Conservation (phyloP, 1,284 basidiomycete species). For the Cutaneotrichosporon daszewskae region DNA sequence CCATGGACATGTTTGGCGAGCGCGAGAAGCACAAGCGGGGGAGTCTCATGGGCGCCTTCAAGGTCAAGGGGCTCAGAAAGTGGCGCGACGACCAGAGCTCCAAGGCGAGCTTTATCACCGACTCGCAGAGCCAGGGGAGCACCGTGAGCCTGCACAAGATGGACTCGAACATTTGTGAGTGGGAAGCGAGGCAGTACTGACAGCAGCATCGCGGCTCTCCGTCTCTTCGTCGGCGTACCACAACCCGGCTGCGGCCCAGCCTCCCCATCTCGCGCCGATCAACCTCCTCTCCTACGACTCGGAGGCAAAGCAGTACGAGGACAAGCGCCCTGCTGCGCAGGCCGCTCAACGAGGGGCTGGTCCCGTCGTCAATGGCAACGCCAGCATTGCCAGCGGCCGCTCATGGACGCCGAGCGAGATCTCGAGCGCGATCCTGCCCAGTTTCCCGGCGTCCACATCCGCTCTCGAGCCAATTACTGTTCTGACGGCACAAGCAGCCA, state of each 20-base stretch:
- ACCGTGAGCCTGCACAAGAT: conserved; percentile 10
- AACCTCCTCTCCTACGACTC: conserved; percentile 2
- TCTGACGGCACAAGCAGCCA: conserved; percentile 18
- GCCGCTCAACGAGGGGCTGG: no score
- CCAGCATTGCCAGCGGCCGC: no score
- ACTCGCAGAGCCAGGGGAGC: conserved; percentile 1
- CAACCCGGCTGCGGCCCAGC: no score
- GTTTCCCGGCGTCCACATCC: conserved; percentile 22
- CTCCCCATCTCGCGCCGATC: conserved; percentile 6
- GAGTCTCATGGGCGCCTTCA: conserved; percentile 25
- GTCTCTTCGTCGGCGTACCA: conserved; percentile 3
- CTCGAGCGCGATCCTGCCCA: conserved; percentile 24
- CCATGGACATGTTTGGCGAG: conserved; percentile 14
- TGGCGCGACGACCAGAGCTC: conserved; percentile 16
- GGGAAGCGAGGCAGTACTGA: background rate
- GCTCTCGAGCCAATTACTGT: conserved; percentile 29
- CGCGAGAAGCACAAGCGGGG: conserved; percentile 18
- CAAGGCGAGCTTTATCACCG: conserved; percentile 4
- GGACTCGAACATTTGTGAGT: conserved; percentile 15
- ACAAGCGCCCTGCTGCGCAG: no score
- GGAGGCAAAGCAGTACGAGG: no score
- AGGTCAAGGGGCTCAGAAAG: conserved; percentile 18
- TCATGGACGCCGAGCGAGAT: conserved; percentile 9
- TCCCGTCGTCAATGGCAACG: no score
- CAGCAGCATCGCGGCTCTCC: conserved; percentile 7